A percentile compares a stretch with the other conserved stretches of the same genome.
Evolutionary conservation across 2,329 filamentous ascomycete species (phyloP).

Genomic region (Exophiala oligosperma): DNA sequence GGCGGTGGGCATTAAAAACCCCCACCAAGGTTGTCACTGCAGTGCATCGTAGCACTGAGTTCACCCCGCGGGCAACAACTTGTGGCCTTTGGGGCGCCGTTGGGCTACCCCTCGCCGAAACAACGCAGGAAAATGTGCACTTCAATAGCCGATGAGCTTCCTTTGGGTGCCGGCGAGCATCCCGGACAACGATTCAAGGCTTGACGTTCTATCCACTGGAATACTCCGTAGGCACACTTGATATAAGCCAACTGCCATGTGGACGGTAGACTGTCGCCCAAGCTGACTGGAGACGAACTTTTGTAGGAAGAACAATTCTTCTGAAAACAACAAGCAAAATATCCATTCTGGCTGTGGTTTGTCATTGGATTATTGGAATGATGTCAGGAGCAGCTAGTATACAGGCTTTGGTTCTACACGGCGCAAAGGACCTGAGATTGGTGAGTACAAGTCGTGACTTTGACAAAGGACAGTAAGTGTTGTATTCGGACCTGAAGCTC

Average conservation of each 20-base stretch:
- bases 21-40: constrained; percentile 3
- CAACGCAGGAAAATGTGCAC: too few relatives aligned
- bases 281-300: too few relatives aligned
- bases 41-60: too few relatives aligned
- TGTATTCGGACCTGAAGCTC: neutral
- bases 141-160: too few relatives aligned
- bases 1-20: neutral
- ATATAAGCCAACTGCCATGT: too few relatives aligned
- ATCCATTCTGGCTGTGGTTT: neutral
- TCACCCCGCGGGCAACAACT: too few relatives aligned
- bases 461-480: neutral
- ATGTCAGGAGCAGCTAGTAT: constrained; percentile 21
- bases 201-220: too few relatives aligned
- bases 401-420: constrained; percentile 57
- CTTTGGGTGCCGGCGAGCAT: too few relatives aligned
- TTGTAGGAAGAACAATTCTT: neutral
- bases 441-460: constrained; percentile 39
- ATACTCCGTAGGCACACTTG: too few relatives aligned
- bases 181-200: too few relatives aligned
- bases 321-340: neutral
- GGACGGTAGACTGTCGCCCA: too few relatives aligned
- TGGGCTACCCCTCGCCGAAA: constrained; percentile 8
- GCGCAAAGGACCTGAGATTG: constrained; percentile 60
- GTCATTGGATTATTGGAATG: neutral
- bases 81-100: neutral